Base-by-base conservation (phyloP, 2,329 filamentous ascomycete genomes). In the Ceratocystiopsis sp. region DNA sequence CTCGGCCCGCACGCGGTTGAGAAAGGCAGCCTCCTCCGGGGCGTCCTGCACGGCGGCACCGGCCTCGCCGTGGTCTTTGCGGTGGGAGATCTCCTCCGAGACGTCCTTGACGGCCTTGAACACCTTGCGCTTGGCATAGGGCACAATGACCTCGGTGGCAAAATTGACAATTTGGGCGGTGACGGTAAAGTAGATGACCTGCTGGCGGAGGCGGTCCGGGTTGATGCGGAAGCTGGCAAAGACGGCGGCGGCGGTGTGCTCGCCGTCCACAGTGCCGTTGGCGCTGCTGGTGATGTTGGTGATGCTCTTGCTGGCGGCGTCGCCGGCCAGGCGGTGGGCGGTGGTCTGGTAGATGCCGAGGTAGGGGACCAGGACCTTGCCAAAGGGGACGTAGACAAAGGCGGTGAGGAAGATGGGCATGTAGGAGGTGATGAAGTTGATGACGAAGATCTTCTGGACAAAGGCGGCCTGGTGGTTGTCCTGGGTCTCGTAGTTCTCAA, bases 131-230 rank as follows among this genome's bases (percentile, higher is more conserved):
- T 94, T 95, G 42, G 84, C 61, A 51, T 84, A 86, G 0, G 91
- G 91, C 2, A 95, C 74, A 34, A 95, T 65, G 6, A 86, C 74
- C 59, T 98, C 91, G 48, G 89, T 77, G 13, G 72, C 77, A 43
- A 95, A 80, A 56, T 83, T 91, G 52, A 98, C 80, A 35, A 95
- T 73, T 56, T 95, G 89, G 0, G 86, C 89, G 0, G 89, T 95
- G 32, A 96, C 84, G 0, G 89, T 93, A 49, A 93, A 91, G 63
- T 93, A 96, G 49, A 95, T 91, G 57, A 95, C 84, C 58, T 96
- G 89, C 52, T 86, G 83, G 52, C 80, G 82, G 34, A 96, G 75
- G 15, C 91, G 73, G 50, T 78, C 71, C 0, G 85, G 80, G 55
- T 96, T 86, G 61, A 95, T 83, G 42, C 77, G 68, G 58, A 95